Evolutionary conservation across 1,139 yeast species (phyloP), one percentile per base, ranked within the genome.

Genomic region (Geotrichum carabidarum): DNA sequence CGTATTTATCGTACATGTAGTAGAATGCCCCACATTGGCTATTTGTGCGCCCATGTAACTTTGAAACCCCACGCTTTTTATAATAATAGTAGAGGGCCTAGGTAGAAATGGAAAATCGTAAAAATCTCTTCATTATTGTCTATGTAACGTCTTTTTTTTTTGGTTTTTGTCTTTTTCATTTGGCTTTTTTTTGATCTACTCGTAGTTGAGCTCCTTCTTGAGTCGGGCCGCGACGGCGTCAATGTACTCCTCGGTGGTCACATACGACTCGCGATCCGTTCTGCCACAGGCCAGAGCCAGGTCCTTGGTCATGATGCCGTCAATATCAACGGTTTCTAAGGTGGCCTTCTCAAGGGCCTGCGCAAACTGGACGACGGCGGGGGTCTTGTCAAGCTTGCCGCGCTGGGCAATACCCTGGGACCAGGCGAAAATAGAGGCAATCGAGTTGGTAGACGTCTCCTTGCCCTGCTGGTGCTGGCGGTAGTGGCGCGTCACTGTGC

Each of bases 381-480:
- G 94, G 46, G 96, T 89, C 53, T 73, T 73, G 71, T 91, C 98
- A 60, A 91, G 78, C 69, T 80, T 83, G 64, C 97, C 98, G 76
- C 98, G 87, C 77, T 86, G 94, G 62, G 82, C 82, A 57, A 91
- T 72, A 65, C 97, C 98, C 70, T 95, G 83, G 51, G 96, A 80
- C 98, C 98, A 91, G 43, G 98, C 98, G 66, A 84, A 91, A 65
- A 91, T 91, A 31, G 96, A 89, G n/a, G 98, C 98, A 73, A 91
- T 91, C 44, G 97, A 90, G 76, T 91, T 91, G 62, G 98, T 91
- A n/a, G 96, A 89, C 36, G 98, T 91, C 75, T 90, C 96, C 72
- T 89, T 86, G 64, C 97, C 97, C 73, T 85, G 86, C 74, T 91
- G 97, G 72, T 88, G 87, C 74, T 85, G 94, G 76, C 97, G 84